These are phyloP conservation scores for Lycium ferocissimum DNA, from an alignment of 257 asterid species.

Conservation along the genomic window DNA sequence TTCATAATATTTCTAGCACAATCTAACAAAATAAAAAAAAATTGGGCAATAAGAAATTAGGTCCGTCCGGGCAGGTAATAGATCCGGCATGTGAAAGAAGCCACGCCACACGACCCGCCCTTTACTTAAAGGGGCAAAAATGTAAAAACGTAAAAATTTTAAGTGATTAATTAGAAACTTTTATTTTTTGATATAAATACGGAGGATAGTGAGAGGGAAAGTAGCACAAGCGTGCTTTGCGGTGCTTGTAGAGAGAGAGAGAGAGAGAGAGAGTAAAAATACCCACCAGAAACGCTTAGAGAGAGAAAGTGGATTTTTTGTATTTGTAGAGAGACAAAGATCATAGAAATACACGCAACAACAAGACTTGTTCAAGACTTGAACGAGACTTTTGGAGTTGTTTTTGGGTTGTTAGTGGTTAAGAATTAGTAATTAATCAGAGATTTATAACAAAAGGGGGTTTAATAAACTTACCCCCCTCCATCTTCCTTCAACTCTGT, in stretches of 20 bases:
- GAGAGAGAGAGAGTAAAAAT: background rate
- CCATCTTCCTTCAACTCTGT: background rate
- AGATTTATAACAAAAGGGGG: background rate
- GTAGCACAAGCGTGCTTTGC: slow-evolving; percentile 38
- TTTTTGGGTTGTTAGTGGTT: background rate
- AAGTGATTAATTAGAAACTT: background rate
- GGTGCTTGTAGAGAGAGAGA: slow-evolving; percentile 16
- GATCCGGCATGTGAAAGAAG: slow-evolving; percentile 33
- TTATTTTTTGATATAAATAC: slow-evolving; percentile 36
- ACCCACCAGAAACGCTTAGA: background rate
- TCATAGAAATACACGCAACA: background rate
- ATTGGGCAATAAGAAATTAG: background rate
- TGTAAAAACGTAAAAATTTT: background rate
- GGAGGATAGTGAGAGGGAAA: slow-evolving; percentile 16
- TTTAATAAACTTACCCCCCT: background rate
- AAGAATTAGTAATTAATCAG: background rate
- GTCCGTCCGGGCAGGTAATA: slow-evolving; percentile 31
- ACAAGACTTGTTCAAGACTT: background rate
- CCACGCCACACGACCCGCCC: background rate
- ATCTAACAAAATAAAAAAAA: background rate
- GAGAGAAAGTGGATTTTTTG: slow-evolving; percentile 38
- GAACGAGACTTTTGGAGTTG: background rate
- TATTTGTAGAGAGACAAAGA: slow-evolving; percentile 29
- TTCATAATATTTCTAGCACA: background rate
- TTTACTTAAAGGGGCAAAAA: background rate